Conservation (phyloP, 305 asterid genomes). For the Rubia tinctorum region DNA sequence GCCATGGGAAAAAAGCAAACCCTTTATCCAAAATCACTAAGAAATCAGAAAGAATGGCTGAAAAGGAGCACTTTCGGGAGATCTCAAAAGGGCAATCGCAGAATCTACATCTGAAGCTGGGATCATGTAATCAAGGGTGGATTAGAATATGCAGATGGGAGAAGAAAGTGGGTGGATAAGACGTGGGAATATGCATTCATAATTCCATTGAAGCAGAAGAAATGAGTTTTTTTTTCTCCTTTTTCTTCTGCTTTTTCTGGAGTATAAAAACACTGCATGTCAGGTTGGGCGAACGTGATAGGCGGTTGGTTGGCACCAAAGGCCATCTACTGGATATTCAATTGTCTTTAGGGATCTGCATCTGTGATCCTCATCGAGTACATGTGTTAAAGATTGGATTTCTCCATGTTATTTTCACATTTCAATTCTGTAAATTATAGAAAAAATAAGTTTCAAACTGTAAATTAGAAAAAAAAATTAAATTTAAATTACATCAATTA, state of each 20-base stretch:
- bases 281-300: background rate
- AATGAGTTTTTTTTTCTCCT: too few relatives aligned
- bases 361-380: too few relatives aligned
- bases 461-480: too few relatives aligned
- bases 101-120: background rate
- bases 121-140: too few relatives aligned
- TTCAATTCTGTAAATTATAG: too few relatives aligned
- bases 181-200: background rate
- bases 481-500: too few relatives aligned
- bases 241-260: too few relatives aligned
- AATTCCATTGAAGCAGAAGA: background rate
- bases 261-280: too few relatives aligned
- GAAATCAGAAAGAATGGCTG: background rate
- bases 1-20: slow-evolving; percentile 1
- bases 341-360: background rate
- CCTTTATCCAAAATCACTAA: background rate
- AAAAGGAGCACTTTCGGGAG: background rate
- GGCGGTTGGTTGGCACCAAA: background rate
- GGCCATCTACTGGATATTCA: background rate
- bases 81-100: background rate
- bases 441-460: too few relatives aligned
- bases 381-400: too few relatives aligned
- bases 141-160: background rate
- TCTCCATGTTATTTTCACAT: too few relatives aligned
- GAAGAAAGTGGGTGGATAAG: background rate